phyloP scores from a whole-genome alignment of 176 grass and related monocot genomes.

The Carex pumila region DNA sequence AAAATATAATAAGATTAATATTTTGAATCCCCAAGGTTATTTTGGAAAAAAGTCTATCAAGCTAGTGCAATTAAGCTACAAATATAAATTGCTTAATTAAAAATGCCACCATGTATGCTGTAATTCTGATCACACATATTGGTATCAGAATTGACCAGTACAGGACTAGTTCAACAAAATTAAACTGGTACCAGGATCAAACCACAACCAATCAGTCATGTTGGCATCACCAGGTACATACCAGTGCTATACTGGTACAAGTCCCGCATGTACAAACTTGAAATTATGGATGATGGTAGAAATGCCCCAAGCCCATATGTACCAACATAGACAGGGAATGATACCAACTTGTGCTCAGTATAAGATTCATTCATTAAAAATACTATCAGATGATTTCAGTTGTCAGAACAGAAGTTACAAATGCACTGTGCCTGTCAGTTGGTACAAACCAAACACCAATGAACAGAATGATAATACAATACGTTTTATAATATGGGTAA shows the following conservation, averaged over 20 bases:
- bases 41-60: background rate
- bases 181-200: background rate
- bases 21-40: background rate
- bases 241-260: background rate
- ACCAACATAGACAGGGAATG: background rate
- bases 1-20: conserved; percentile 8
- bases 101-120: conserved; percentile 31
- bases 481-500: background rate
- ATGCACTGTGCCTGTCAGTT: background rate
- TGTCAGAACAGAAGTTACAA: background rate
- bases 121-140: conserved; percentile 25
- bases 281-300: background rate
- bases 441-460: background rate
- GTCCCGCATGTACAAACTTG: background rate
- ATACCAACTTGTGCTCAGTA: background rate
- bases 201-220: background rate
- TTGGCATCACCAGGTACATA: background rate
- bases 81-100: background rate
- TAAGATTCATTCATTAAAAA: background rate
- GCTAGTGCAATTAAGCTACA: background rate
- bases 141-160: background rate
- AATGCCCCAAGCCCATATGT: background rate
- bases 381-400: background rate
- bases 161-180: background rate
- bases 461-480: background rate